Base-by-base conservation (phyloP, 495 filamentous ascomycete species). In the Lepidopterella palustris region DNA sequence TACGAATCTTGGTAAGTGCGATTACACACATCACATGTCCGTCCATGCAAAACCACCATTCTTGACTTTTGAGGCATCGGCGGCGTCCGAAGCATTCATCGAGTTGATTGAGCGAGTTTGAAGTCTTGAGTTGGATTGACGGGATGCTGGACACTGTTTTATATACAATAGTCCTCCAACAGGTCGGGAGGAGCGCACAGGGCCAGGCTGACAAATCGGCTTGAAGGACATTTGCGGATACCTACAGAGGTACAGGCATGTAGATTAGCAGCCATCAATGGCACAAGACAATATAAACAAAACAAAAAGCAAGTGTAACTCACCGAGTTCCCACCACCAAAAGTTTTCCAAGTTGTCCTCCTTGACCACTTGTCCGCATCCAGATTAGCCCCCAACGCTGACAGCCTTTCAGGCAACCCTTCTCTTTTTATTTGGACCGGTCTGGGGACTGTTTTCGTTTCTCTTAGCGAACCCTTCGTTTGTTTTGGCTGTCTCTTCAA, bases 231-330 rank as follows among this genome's bases (percentile, higher is more conserved):
- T 31, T 24, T 3, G 47, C 15, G 26, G 47, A 50, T 24, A 54
- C 31, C 51, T 54, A 54, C 10, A 28, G 25, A 54, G 18, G 25
- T 54, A 54, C 10, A 28, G 25, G 27, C 31, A 27, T 54, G 28
- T 54, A 54, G 47, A 54, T 54, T 54, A 54, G 51, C 25, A 40
- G 51, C 51, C 51, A 54, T 54, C 28, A 54, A 9, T 54, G 27
- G 51, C 51, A 54, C n/a, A n/a, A n/a, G n/a, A n/a, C n/a, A n/a
- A n/a, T n/a, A n/a, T 26, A 21, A 18, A 40, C 18, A 32, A 21
- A 54, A 31, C 2, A 28, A 28, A 54, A 13, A 54, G 21, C 27
- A 40, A 54, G 18, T 18, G 51, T 40, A 26, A n/a, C 27, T 40
- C 51, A 54, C 27, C 18, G 51, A 35, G 51, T 23, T 3, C 10